Base-by-base conservation (phyloP, 2,329 filamentous ascomycete species). In the Trichocomaceae sp. region DNA sequence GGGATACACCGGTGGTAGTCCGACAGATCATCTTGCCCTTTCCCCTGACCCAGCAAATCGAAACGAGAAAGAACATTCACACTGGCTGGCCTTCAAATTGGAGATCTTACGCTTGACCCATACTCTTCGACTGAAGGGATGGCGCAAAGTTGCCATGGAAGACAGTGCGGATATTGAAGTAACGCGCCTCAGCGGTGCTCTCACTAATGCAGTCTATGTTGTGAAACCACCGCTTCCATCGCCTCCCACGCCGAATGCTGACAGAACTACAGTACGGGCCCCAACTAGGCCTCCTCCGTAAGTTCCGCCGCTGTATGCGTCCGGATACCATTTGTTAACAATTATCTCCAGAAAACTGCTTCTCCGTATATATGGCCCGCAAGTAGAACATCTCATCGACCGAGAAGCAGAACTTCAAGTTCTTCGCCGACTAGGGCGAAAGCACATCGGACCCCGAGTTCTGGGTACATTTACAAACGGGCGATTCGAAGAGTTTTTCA, bases 181-280 rank as follows among this genome's bases (percentile, higher is more conserved):
- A 56, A 64, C 76, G 37, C 68, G 77, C 39, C 68, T 80, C 41
- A 96, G 92, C 68, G 93, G 93, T 58, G 93, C 93, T 8, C 74
- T 99, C 61, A 99, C 93, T 19, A 99, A 99, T 67, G 90, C 92
- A 10, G 91, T 99, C 35, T 99, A 97, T 67, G 90, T 96, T 50
- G 90, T 97, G 20, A 87, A 84, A 1, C 91, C 92, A 1, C 91
- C 92, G 0, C 75, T 81, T 39, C 78, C 87, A 35, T 62, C 90
- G 10, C 72, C 76, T 33, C 61, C 69, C 15, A 63, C 66, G n/a
- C 70, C 67, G 37, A 64, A 66, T n/a, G 67, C 69, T 31, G 72
- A 77, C 58, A 64, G 66, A 39, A 68, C 69, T 57, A 64, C 70
- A 45, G 68, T 68, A 7, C 60, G 64, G 53, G 69, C 60, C 23